Evolutionary conservation across 345 rosid genomes (phyloP).

Genomic region (Linum lewisii): DNA sequence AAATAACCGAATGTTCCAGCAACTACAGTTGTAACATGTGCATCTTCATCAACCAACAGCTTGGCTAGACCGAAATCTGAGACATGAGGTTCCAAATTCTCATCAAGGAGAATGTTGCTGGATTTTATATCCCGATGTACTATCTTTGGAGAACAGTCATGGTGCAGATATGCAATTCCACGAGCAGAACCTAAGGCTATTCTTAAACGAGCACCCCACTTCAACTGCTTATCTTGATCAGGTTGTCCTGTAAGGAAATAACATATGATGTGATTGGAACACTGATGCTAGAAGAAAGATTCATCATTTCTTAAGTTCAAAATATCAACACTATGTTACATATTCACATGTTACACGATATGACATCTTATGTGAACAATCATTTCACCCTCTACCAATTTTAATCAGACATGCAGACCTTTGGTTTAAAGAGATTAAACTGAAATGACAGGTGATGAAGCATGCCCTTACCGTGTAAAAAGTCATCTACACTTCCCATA

Average conservation of each 20-base stretch:
- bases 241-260: conserved; percentile 15
- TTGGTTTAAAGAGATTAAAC: too few species aligned
- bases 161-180: conserved; percentile 81
- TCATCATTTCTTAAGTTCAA: background rate
- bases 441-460: too few species aligned
- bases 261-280: background rate
- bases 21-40: conserved; percentile 86
- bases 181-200: conserved; percentile 83
- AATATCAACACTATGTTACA: too few species aligned
- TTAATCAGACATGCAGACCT: too few species aligned
- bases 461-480: conserved; percentile 59
- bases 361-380: too few species aligned
- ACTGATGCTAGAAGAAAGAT: background rate
- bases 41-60: conserved; percentile 86
- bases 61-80: conserved; percentile 95
- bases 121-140: conserved; percentile 91
- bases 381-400: too few species aligned
- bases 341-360: too few species aligned
- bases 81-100: conserved; percentile 80
- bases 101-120: conserved; percentile 85
- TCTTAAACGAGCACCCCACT: conserved; percentile 62
- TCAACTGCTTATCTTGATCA: conserved; percentile 36
- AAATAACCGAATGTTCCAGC: conserved; percentile 98
- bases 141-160: conserved; percentile 82
- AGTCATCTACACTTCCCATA: conserved; percentile 82